Conservation (phyloP, 176 grass and related monocot species). For the Phragmites australis region DNA sequence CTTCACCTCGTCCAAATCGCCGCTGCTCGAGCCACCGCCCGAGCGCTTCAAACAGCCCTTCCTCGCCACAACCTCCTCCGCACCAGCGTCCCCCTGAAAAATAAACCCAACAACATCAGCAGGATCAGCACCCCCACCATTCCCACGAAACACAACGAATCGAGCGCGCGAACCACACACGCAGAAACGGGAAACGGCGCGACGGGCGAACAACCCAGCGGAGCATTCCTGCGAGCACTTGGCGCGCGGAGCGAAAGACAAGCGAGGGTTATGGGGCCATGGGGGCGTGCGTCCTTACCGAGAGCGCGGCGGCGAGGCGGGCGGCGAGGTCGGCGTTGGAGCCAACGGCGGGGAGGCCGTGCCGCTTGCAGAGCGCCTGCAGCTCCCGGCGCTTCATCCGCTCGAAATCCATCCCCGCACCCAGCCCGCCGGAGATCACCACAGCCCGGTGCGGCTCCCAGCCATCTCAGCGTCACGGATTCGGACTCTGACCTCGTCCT, state of each 20-base stretch:
- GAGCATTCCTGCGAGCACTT: not conserved
- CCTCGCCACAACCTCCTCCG: slow-evolving; percentile 6
- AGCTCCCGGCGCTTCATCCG: slow-evolving; percentile 50
- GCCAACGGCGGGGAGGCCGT: slow-evolving; percentile 46
- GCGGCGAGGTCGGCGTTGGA: slow-evolving; percentile 44
- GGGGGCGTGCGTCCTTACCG: not conserved
- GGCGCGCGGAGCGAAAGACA: not conserved
- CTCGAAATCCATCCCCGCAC: slow-evolving; percentile 34
- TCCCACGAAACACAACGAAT: not conserved
- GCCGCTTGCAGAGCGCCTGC: slow-evolving; percentile 63
- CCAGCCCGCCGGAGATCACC: not conserved
- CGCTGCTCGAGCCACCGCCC: not conserved
- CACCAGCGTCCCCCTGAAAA: not conserved
- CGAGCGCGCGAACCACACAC: no score
- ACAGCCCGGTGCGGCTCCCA: not conserved
- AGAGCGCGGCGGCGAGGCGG: slow-evolving; percentile 34
- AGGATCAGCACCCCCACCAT: not conserved
- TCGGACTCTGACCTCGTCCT: not conserved
- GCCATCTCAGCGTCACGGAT: not conserved
- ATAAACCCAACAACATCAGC: not conserved
- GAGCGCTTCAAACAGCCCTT: slow-evolving; percentile 56
- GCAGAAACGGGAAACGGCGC: no score
- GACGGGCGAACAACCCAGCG: no score
- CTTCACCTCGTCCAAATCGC: slow-evolving; percentile 27
- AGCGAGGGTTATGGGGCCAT: no score